phyloP scores from a whole-genome alignment of 805 yeast species.

The Starmerella ratchasimensis region DNA sequence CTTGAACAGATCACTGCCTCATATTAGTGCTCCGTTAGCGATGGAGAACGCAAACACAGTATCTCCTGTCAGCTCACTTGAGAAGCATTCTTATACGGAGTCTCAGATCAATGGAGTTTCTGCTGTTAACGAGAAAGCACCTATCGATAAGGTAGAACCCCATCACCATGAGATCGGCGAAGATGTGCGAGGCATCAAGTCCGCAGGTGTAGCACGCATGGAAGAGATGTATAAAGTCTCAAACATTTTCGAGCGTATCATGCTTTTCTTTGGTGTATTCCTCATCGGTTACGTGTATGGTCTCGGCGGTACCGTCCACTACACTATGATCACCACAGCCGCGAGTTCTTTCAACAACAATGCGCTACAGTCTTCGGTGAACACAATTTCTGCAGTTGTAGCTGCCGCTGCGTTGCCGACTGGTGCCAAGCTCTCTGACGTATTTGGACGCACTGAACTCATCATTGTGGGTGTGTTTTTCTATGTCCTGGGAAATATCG shows the following conservation, averaged over 20 bases:
- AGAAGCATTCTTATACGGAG: no score
- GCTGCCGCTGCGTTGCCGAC: slow-evolving; percentile 56
- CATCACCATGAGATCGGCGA: neutral
- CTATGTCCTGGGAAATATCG: slow-evolving; percentile 49
- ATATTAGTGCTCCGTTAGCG: no score
- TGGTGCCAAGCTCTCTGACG: slow-evolving; percentile 50
- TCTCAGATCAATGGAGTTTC: no score
- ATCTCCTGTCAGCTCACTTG: neutral
- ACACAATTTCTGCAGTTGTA: slow-evolving; percentile 40
- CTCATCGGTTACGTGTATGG: slow-evolving; percentile 46
- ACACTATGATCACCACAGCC: slow-evolving; percentile 42
- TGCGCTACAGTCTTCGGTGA: slow-evolving; percentile 46
- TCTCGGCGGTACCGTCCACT: slow-evolving; percentile 43
- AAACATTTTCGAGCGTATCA: slow-evolving; percentile 27
- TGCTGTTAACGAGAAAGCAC: no score
- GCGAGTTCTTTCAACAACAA: slow-evolving; percentile 40
- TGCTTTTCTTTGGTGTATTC: slow-evolving; percentile 38
- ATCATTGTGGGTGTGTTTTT: slow-evolving; percentile 38
- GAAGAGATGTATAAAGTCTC: slow-evolving; percentile 44
- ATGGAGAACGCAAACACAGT: neutral
- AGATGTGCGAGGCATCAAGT: slow-evolving; percentile 6
- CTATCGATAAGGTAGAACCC: no score
- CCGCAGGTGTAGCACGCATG: slow-evolving; percentile 40
- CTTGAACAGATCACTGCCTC: no score
- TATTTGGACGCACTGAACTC: slow-evolving; percentile 50